Evolutionary conservation across 202 grass and related monocot genomes (phyloP), one percentile per base, ranked within the genome.

Genomic region (Zizania palustris): DNA sequence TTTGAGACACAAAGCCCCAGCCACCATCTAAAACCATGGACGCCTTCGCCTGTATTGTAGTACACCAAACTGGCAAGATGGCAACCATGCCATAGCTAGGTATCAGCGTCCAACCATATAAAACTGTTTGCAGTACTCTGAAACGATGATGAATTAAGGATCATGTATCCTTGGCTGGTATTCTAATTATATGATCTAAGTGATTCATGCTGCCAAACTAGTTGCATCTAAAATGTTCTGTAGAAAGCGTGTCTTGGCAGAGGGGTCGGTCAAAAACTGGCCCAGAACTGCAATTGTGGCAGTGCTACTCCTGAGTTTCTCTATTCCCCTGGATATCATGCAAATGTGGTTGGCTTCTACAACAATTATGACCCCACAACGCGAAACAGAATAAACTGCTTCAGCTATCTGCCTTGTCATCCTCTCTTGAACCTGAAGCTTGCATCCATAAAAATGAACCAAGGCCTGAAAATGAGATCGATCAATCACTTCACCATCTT

Each of bases 401-500:
- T 99, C 96, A 48, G 88, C 96, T 90, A 99, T 91, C 80, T 99
- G 96, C 69, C 92, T 90, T 28, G 96, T 96, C 86, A 99, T 87
- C 65, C 96, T 99, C 76, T 99, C 96, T 81, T 99, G 96, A 63
- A 99, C 96, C 71, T 96, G 96, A 73, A 99, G 88, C 64, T 93
- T 96, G 89, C 91, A 99, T 3, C 87, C 96, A 44, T 85, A 99
- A 64, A 87, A 93, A 67, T 85, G 87, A 80, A 99, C 89, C 45
- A 99, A 61, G 20, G 87, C 57, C 53, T 90, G 92, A 71, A 99
- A 87, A 61, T 79, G 53, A 0, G 89, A 80, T 44, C 89, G 85
- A 7, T 89, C 87, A 5, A 92, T 90, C 42, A 10, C 28, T 71
- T 78, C 49, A 21, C 85, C 72, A 4, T 80, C 81, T 68, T 53